These are phyloP conservation scores for Aspergillus quadricinctus DNA, from an alignment of 2,329 filamentous ascomycete genomes.

Conservation along the genomic window DNA sequence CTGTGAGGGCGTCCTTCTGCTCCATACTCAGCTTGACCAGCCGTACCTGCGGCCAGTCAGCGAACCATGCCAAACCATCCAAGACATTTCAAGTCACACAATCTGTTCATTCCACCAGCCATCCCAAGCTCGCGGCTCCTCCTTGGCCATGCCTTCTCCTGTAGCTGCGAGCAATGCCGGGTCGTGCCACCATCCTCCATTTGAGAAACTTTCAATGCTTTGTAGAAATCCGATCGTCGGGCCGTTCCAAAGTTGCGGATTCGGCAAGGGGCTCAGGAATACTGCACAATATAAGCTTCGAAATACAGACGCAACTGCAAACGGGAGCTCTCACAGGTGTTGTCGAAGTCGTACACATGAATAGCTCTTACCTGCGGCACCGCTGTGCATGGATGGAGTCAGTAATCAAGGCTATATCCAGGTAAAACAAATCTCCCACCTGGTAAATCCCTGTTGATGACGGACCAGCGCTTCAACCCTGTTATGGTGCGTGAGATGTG, in stretches of 20 bases:
- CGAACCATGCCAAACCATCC: slow-evolving; percentile 4
- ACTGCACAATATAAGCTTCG: slow-evolving; percentile 49
- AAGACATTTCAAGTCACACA: slow-evolving; percentile 42
- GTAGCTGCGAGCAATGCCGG: slow-evolving; percentile 78
- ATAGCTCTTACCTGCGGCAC: slow-evolving; percentile 69
- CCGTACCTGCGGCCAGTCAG: slow-evolving; percentile 47
- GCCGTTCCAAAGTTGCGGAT: slow-evolving; percentile 79
- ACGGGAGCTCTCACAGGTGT: slow-evolving; percentile 63
- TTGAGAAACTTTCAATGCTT: slow-evolving; percentile 69
- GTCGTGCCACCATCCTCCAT: slow-evolving; percentile 98
- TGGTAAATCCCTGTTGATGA: slow-evolving; percentile 67
- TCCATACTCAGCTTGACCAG: slow-evolving; percentile 75
- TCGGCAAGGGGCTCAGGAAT: slow-evolving; percentile 87
- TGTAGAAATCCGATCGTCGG: slow-evolving; percentile 72
- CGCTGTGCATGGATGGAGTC: slow-evolving; percentile 35
- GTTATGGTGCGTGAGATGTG: slow-evolving; percentile 57
- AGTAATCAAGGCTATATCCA: background rate
- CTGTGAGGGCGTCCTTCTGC: slow-evolving; percentile 77
- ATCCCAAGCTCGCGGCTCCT: slow-evolving; percentile 79
- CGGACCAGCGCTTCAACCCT: slow-evolving; percentile 77
- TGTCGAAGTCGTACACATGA: slow-evolving; percentile 97
- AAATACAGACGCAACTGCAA: background rate
- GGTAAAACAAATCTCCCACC: slow-evolving; percentile 39
- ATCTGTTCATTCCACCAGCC: slow-evolving; percentile 98
- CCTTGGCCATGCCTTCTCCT: slow-evolving; percentile 73